These are phyloP conservation scores for Tritrichomonas musculus DNA, from an alignment of 208 protist species.

Conservation along the genomic window DNA sequence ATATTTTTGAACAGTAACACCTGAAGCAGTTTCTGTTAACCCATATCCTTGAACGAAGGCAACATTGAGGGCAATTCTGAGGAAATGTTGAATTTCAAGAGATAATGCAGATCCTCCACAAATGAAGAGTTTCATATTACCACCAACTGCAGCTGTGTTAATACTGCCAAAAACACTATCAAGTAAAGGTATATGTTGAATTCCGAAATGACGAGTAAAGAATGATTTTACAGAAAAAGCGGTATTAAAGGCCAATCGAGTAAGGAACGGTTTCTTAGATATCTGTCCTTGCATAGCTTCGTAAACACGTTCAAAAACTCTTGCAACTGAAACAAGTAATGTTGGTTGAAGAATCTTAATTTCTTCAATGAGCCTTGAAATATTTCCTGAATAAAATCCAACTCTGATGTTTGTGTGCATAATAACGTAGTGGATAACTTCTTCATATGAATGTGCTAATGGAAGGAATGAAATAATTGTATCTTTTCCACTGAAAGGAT, in stretches of 20 bases:
- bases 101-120: conserved; percentile 12
- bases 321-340: conserved; percentile 23
- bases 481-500: background rate
- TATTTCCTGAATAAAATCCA: background rate
- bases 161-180: background rate
- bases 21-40: conserved; percentile 36
- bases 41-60: conserved; percentile 38
- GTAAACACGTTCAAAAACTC: background rate
- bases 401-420: background rate
- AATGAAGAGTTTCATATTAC: background rate
- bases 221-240: background rate
- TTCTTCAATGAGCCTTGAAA: conserved; percentile 4
- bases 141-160: background rate
- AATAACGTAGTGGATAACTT: background rate
- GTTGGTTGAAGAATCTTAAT: conserved; percentile 34
- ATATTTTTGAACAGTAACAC: background rate
- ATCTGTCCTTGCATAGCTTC: background rate
- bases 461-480: conserved; percentile 37
- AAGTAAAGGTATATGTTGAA: background rate
- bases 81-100: conserved; percentile 9
- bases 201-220: background rate
- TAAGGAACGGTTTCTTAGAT: background rate
- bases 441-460: conserved; percentile 39
- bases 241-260: background rate
- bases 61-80: conserved; percentile 23